These are phyloP conservation scores for Moesziomyces antarcticus DNA, from an alignment of 1,284 basidiomycete species.

Conservation along the genomic window DNA sequence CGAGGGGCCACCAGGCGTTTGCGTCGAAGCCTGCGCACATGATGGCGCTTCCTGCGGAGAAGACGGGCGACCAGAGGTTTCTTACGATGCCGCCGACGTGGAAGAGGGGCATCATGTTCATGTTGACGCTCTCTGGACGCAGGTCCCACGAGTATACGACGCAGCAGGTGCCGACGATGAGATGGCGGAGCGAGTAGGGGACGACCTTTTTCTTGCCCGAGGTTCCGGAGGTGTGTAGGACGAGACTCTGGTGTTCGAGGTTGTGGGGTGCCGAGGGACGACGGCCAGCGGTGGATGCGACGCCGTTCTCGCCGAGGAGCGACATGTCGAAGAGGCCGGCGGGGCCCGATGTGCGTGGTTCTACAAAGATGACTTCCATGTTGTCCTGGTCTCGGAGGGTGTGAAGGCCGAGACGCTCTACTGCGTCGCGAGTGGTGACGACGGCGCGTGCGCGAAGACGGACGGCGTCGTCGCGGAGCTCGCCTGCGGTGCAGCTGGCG, in stretches of 20 bases:
- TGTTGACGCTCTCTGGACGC: slow-evolving; percentile 64
- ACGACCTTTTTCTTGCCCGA: slow-evolving; percentile 68
- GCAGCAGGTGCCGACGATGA: slow-evolving; percentile 66
- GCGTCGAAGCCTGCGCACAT: slow-evolving; percentile 67
- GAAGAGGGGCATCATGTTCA: slow-evolving; percentile 69
- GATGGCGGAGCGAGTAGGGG: slow-evolving; percentile 65
- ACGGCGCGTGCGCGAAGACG: slow-evolving; percentile 66
- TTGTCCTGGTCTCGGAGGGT: slow-evolving; percentile 57
- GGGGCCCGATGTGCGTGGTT: slow-evolving; percentile 54
- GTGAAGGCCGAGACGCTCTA: slow-evolving; percentile 61
- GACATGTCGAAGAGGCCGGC: slow-evolving; percentile 66
- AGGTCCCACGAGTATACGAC: slow-evolving; percentile 66
- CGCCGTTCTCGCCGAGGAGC: slow-evolving; percentile 43
- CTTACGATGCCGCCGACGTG: slow-evolving; percentile 68
- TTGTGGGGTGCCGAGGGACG: slow-evolving; percentile 56
- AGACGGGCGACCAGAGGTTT: slow-evolving; percentile 66
- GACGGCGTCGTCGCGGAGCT: slow-evolving; percentile 65
- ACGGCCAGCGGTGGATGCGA: slow-evolving; percentile 42
- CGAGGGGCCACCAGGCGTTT: slow-evolving; percentile 66
- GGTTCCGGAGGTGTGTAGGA: slow-evolving; percentile 67
- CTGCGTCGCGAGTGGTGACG: slow-evolving; percentile 62
- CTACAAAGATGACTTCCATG: slow-evolving; percentile 67
- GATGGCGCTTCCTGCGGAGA: slow-evolving; percentile 66
- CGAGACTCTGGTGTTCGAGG: slow-evolving; percentile 64
- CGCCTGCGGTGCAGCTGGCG: slow-evolving; percentile 65